Base-by-base conservation (phyloP, 768 basidiomycete species). In the Lactifluus subvellereus region DNA sequence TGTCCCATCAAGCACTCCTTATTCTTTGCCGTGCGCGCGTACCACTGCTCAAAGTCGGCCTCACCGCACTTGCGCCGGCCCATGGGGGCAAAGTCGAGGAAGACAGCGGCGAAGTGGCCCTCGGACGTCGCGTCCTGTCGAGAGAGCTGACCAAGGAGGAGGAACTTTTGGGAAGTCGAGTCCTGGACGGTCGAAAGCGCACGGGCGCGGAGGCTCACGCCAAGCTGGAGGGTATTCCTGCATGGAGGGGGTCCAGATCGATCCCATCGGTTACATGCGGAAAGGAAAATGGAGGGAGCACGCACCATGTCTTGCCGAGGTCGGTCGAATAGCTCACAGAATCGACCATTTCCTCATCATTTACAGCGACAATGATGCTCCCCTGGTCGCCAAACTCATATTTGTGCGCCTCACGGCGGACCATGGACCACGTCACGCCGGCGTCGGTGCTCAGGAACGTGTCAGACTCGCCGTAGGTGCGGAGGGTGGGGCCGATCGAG, bases 311-410 rank as follows among this genome's bases (percentile, higher is more conserved):
- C 61, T 79, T 77, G 6, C 97, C 95, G 30, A 90, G 79, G 71
- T 99, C 88, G 33, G 85, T 82, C 7, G 91, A 92, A 72, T 96
- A 98, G 47, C 77, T 77, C 20, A 97, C 75, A 14, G 75, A 76
- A 64, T 88, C 83, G 3, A 86, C 87, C 27, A 75, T 71, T 42
- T 89, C 86, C 70, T 98, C 95, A 68, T 99, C 94, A 67, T 96
- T 87, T 4, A 94, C 83, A 30, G 87, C 77, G 11, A 98, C 83
- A 37, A 90, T 71, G 35, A 98, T 82, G 69, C 88, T 89, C 0
- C 82, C 97, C 69, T 81, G 80, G 70, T 97, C 97, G 6, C 97
- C 97, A 72, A 98, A 95, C 75, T 98, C 95, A 70, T 98, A 98
- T 75, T 94, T 94, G 71, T 92, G 87, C 0, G 96, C 90, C 27